Evolutionary conservation across 192 early-diverging fungal species (phyloP).

Genomic region (Coemansia interrupta): DNA sequence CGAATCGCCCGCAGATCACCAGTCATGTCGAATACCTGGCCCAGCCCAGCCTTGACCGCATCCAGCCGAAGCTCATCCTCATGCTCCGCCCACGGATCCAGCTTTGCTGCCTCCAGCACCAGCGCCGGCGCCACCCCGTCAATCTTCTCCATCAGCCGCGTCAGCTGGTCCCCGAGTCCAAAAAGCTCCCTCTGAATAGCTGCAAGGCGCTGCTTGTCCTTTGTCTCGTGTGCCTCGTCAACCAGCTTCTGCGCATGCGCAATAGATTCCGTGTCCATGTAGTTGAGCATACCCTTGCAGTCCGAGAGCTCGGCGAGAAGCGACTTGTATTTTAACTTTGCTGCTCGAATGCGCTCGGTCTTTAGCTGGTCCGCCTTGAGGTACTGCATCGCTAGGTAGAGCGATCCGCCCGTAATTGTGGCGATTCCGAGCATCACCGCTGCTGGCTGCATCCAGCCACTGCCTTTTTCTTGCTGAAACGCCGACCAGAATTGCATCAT

Average conservation of each 20-base stretch:
- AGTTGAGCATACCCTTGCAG: constrained; percentile 32
- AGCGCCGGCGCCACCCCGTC: constrained; percentile 43
- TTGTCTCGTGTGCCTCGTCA: constrained; percentile 2
- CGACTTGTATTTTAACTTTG: constrained; percentile 25
- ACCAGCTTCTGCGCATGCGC: constrained; percentile 18
- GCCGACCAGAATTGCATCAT: constrained; percentile 7
- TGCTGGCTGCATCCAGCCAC: constrained; percentile 8
- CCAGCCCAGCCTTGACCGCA: constrained; percentile 19
- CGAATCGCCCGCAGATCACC: constrained; percentile 37
- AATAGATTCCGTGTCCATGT: constrained; percentile 25
- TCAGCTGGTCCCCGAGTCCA: constrained; percentile 24
- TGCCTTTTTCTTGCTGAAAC: constrained; percentile 3
- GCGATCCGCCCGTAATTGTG: constrained; percentile 17
- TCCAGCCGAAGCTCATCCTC: constrained; percentile 23
- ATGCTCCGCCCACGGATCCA: constrained; percentile 49
- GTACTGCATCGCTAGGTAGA: constrained; percentile 21
- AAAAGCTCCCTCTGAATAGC: constrained; percentile 18
- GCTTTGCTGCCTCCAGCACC: constrained; percentile 39
- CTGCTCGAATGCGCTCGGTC: constrained; percentile 23
- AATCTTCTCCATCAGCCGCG: constrained; percentile 44
- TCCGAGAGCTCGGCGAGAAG: constrained; percentile 33
- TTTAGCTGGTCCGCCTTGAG: constrained; percentile 25
- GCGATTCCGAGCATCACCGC: constrained; percentile 15
- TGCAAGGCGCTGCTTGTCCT: constrained; percentile 5
- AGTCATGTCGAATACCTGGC: constrained; percentile 34